Conservation (phyloP, 352 stramenopile species). For the Phytophthora tentaculata region DNA sequence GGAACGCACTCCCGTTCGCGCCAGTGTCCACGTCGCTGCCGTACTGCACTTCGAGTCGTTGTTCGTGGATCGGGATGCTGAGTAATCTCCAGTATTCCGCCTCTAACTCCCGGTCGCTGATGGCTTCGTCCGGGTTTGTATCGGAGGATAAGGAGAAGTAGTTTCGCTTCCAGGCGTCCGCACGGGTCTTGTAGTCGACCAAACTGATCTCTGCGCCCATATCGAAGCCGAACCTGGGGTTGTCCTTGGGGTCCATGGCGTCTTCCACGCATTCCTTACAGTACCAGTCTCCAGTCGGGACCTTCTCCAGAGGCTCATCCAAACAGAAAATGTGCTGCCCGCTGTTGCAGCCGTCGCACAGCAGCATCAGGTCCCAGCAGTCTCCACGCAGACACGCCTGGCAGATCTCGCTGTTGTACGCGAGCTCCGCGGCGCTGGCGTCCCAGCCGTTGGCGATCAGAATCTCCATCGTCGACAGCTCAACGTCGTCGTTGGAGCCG, state of each 20-base stretch:
- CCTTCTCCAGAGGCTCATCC: constrained; percentile 51
- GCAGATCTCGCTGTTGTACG: constrained; percentile 83
- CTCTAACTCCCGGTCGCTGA: constrained; percentile 80
- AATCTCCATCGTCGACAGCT: constrained; percentile 77
- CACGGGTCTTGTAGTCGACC: constrained; percentile 83
- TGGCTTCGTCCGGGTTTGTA: constrained; percentile 42
- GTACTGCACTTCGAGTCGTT: constrained; percentile 91
- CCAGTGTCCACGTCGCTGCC: constrained; percentile 93
- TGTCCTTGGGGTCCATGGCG: constrained; percentile 49
- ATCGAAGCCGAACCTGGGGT: constrained; percentile 85
- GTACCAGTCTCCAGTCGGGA: constrained; percentile 84
- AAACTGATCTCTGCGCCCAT: constrained; percentile 85
- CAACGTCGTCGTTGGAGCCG: constrained; percentile 58
- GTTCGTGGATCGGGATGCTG: constrained; percentile 73
- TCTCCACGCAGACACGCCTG: constrained; percentile 85
- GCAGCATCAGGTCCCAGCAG: constrained; percentile 80
- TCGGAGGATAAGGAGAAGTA: constrained; percentile 68
- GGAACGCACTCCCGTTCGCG: constrained; percentile 88
- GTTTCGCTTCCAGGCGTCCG: constrained; percentile 77
- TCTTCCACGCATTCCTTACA: constrained; percentile 75
- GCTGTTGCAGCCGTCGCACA: constrained; percentile 85
- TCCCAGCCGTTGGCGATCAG: constrained; percentile 85
- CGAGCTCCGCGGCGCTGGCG: constrained; percentile 65
- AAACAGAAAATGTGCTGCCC: constrained; percentile 87
- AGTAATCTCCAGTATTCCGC: constrained; percentile 91